phyloP scores from a whole-genome alignment of 1,284 basidiomycete genomes.

The Taiwanofungus camphoratus region DNA sequence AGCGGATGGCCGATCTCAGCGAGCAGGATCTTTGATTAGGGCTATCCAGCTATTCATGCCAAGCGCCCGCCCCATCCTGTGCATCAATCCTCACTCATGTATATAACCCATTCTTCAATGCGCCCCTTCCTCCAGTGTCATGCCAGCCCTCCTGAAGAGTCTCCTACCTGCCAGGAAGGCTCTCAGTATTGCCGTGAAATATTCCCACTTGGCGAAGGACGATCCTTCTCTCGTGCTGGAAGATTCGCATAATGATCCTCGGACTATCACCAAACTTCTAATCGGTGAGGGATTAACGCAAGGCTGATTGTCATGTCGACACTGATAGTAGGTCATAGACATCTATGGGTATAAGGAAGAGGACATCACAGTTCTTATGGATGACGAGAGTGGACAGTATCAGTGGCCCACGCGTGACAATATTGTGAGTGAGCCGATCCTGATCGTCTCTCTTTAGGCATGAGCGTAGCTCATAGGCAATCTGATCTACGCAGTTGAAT shows the following conservation, averaged over 20 bases:
- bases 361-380: constrained; percentile 18
- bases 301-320: too few species aligned
- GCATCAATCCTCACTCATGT: too few species aligned
- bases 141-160: too few species aligned
- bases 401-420: constrained; percentile 17
- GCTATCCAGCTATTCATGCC: too few species aligned
- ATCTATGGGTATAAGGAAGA: constrained; percentile 13
- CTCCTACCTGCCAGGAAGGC: constrained; percentile 13
- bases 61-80: too few species aligned
- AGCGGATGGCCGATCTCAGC: too few species aligned
- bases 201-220: constrained; percentile 3
- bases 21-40: too few species aligned
- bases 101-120: too few species aligned
- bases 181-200: constrained; percentile 14
- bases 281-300: constrained; percentile 5
- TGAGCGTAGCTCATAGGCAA: background rate
- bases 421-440: constrained; percentile 16
- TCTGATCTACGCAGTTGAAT: constrained; percentile 9
- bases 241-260: constrained; percentile 15
- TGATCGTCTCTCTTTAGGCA: too few species aligned
- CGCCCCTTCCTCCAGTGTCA: too few species aligned
- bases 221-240: constrained; percentile 4
- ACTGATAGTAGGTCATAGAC: too few species aligned
- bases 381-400: constrained; percentile 10
- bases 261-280: constrained; percentile 9